phyloP scores from a whole-genome alignment of 2,329 filamentous ascomycete genomes.

The Beauveria australis region DNA sequence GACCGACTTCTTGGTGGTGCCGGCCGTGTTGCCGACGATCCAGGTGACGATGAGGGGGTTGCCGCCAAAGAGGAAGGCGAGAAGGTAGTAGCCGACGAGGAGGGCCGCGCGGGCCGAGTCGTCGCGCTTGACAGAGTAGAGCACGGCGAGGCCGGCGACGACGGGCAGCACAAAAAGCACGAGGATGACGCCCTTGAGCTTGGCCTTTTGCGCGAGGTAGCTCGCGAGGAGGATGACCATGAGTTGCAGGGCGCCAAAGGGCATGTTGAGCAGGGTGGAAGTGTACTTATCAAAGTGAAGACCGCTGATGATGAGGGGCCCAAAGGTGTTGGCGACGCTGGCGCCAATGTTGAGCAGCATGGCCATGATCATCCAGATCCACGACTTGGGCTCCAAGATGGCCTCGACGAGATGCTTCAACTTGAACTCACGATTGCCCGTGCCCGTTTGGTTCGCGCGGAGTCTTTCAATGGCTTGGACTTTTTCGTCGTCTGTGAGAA shows the following conservation, averaged over 20 bases:
- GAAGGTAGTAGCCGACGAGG: constrained; percentile 55
- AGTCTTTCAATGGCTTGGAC: constrained; percentile 63
- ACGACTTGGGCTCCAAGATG: constrained; percentile 41
- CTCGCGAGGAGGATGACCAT: constrained; percentile 50
- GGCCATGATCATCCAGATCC: constrained; percentile 53
- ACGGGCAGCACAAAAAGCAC: constrained; percentile 48
- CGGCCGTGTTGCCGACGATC: constrained; percentile 62
- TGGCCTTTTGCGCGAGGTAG: constrained; percentile 48
- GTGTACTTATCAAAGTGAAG: constrained; percentile 51
- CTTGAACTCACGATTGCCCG: constrained; percentile 63
- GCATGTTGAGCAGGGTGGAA: constrained; percentile 57
- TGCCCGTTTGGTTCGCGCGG: constrained; percentile 66
- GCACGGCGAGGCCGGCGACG: constrained; percentile 48
- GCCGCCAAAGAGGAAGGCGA: constrained; percentile 57
- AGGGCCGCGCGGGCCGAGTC: constrained; percentile 34
- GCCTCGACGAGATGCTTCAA: constrained; percentile 53
- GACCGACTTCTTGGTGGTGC: constrained; percentile 58
- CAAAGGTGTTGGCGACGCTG: constrained; percentile 55
- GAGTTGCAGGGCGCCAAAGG: constrained; percentile 55
- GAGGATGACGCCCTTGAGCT: constrained; percentile 49
- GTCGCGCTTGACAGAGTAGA: constrained; percentile 43
- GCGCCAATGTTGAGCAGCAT: constrained; percentile 58
- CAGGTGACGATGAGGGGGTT: constrained; percentile 60
- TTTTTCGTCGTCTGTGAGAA: constrained; percentile 57
- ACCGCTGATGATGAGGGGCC: constrained; percentile 52